Conservation (phyloP, 441 rosid species). For the Biscutella laevigata region DNA sequence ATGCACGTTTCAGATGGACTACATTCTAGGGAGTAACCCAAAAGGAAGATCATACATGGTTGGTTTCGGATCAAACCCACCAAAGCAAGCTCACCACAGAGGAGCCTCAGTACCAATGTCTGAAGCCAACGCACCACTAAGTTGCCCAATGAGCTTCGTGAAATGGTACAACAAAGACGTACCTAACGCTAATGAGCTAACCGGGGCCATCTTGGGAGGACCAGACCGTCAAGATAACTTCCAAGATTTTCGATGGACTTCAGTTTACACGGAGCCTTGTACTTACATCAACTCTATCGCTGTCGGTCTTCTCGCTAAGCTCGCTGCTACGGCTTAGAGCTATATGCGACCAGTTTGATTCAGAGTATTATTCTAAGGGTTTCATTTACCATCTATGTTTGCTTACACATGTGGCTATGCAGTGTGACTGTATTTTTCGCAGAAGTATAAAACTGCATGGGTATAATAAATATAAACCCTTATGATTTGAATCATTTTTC, state of each 20-base stretch:
- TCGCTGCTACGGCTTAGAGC: conserved; percentile 31
- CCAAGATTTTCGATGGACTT: conserved; percentile 50
- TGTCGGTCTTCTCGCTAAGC: conserved; percentile 67
- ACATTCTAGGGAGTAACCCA: conserved; percentile 69
- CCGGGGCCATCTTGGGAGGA: conserved; percentile 87
- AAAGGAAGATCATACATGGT: conserved; percentile 79
- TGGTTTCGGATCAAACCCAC: conserved; percentile 75
- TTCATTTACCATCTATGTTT: conserved; percentile 1
- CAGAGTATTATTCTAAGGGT: conserved; percentile 12
- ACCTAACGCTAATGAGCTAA: conserved; percentile 74
- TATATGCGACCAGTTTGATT: conserved; percentile 1
- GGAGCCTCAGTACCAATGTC: conserved; percentile 57
- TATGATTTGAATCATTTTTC: no score
- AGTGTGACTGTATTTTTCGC: no score
- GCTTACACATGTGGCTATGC: conserved; percentile 9
- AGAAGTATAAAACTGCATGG: no score
- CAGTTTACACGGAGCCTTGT: conserved; percentile 72
- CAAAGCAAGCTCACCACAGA: conserved; percentile 70
- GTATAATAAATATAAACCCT: no score
- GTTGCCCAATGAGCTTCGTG: conserved; percentile 62
- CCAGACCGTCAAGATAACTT: conserved; percentile 65
- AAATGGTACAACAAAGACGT: conserved; percentile 37
- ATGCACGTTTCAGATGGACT: conserved; percentile 55
- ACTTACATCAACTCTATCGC: conserved; percentile 74
- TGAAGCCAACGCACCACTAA: conserved; percentile 15